These are phyloP conservation scores for Aureobasidium sp. DNA, from an alignment of 2,329 filamentous ascomycete genomes.

Conservation along the genomic window DNA sequence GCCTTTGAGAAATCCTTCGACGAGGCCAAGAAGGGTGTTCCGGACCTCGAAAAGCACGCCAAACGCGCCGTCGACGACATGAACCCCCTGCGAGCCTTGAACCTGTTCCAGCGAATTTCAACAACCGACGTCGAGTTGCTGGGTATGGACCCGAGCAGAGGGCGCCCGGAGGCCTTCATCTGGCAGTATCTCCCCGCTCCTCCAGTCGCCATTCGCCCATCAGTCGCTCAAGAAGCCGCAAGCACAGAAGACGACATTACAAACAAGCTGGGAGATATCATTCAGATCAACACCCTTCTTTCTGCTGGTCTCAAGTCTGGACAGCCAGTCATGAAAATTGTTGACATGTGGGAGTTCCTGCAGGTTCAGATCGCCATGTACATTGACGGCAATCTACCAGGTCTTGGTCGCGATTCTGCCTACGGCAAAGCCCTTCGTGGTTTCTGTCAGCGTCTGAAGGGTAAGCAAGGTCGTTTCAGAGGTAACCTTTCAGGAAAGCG, in stretches of 20 bases:
- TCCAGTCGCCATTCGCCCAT: constrained; percentile 88
- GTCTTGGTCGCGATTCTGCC: constrained; percentile 72
- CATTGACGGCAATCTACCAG: constrained; percentile 93
- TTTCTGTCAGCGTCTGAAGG: constrained; percentile 91
- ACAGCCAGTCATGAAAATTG: constrained; percentile 77
- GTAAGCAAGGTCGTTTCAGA: constrained; percentile 94
- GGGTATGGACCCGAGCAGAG: constrained; percentile 69
- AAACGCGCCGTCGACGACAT: constrained; percentile 92
- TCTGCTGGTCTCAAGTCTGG: constrained; percentile 76
- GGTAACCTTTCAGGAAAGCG: constrained; percentile 96
- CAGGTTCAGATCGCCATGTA: constrained; percentile 96
- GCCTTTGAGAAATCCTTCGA: constrained; percentile 81
- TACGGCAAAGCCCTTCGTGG: constrained; percentile 85
- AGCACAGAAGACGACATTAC: constrained; percentile 97
- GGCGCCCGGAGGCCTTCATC: constrained; percentile 92
- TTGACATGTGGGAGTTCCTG: constrained; percentile 98
- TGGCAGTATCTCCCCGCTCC: constrained; percentile 96
- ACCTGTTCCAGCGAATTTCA: constrained; percentile 83
- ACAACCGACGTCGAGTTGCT: constrained; percentile 84
- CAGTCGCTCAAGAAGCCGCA: constrained; percentile 84
- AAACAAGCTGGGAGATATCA: constrained; percentile 92
- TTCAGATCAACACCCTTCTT: constrained; percentile 84
- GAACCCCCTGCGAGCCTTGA: constrained; percentile 80
- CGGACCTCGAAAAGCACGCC: constrained; percentile 82
- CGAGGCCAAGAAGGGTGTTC: constrained; percentile 67